Base-by-base conservation (phyloP, 257 asterid species). In the Lycium barbarum region DNA sequence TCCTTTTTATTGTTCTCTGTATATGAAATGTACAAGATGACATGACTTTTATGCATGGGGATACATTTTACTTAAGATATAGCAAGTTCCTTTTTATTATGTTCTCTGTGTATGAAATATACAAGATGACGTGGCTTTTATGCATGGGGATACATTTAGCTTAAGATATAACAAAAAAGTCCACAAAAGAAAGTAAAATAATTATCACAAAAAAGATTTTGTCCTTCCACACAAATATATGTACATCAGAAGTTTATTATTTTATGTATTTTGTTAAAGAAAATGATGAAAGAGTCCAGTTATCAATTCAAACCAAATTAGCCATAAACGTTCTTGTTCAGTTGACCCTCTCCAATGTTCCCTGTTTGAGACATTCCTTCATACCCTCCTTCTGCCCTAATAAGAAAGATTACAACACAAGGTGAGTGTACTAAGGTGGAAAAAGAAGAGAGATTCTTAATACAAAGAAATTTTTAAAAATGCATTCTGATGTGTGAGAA, bases 321-420 rank as follows among this genome's bases (percentile, higher is more conserved):
- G 57, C 65, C 82, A 78, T 10, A 51, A 53, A 78, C 49, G 17
- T 78, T n/a, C n/a, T n/a, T n/a, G n/a, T n/a, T n/a, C n/a, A n/a
- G n/a, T n/a, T n/a, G n/a, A n/a, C n/a, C n/a, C n/a, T n/a, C n/a
- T n/a, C n/a, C n/a, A n/a, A n/a, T n/a, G n/a, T n/a, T 81, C 67
- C 68, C 89, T 71, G 72, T 71, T 71, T 58, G 86, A 83, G 36
- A 51, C 17, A 89, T 59, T 83, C 84, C 88, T 80, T 91, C 93
- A 90, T 90, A 87, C 54, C 91, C 91, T 49, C 88, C 90, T 92
- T 73, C 93, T 90, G 93, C 84, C 96, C 98, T 93, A 89, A 90
- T 72, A 88, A 86, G 76, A 87, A 87, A 1, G 84, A 87, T 59
- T 63, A 86, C 43, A 33, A 33, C 61, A 87, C 55, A 40, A 63